phyloP scores from a whole-genome alignment of 2,329 filamentous ascomycete species.

The Tolypocladium guangdongense region DNA sequence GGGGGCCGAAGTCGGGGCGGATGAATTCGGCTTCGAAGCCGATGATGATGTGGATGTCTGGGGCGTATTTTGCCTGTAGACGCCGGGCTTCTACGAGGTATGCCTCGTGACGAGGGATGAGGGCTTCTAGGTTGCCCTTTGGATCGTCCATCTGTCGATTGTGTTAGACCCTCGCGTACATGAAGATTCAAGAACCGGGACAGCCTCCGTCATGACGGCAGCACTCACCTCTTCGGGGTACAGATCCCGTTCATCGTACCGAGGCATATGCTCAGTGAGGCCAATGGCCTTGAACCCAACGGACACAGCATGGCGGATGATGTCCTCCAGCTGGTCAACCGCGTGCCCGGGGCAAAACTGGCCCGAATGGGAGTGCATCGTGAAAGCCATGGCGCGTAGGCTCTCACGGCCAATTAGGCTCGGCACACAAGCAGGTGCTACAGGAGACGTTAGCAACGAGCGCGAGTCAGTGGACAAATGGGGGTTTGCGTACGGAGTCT shows the following conservation, averaged over 20 bases:
- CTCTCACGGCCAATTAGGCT: background rate
- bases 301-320: constrained; percentile 68
- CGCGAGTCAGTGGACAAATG: too few relatives aligned
- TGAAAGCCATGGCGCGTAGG: constrained; percentile 68
- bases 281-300: constrained; percentile 75
- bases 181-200: constrained; percentile 2
- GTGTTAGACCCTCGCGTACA: background rate
- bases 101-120: constrained; percentile 49
- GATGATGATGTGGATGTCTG: constrained; percentile 67
- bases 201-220: constrained; percentile 5
- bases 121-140: constrained; percentile 32
- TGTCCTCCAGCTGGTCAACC: constrained; percentile 70
- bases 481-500: background rate
- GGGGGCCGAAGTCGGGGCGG: constrained; percentile 46
- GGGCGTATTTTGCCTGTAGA: constrained; percentile 58
- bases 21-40: constrained; percentile 95
- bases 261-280: constrained; percentile 92
- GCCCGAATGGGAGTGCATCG: constrained; percentile 95
- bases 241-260: constrained; percentile 59
- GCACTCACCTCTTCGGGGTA: constrained; percentile 76
- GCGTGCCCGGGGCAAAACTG: constrained; percentile 94
- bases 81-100: constrained; percentile 69
- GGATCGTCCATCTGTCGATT: constrained; percentile 35
- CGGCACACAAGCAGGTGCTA: background rate
- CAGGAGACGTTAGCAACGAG: background rate